These are phyloP conservation scores for Pachysandra terminalis DNA, from an alignment of 164 flowering plant species.

Conservation along the genomic window DNA sequence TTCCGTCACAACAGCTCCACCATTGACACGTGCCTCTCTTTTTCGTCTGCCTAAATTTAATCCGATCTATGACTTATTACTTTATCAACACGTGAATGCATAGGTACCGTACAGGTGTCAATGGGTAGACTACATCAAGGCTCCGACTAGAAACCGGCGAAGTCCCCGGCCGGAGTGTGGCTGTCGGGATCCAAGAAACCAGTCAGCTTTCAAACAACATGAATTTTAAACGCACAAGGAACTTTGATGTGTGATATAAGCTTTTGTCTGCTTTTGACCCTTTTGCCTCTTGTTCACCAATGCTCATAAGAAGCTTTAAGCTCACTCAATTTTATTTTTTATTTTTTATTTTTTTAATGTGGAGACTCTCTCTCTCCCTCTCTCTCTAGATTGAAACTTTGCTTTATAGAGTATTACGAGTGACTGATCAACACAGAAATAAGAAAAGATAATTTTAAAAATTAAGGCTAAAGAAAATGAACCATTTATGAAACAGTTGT, in stretches of 20 bases:
- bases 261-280: too few species aligned
- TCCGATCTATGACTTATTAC: not conserved
- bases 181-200: conserved; percentile 27
- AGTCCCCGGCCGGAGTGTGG: conserved; percentile 11
- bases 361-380: too few species aligned
- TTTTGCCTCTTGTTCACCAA: too few species aligned
- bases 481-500: conserved; percentile 13
- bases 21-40: conserved; percentile 23
- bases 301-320: not conserved
- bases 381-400: too few species aligned
- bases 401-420: too few species aligned
- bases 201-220: not conserved
- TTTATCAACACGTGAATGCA: not conserved
- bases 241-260: too few species aligned
- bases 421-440: too few species aligned
- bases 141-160: conserved; percentile 15
- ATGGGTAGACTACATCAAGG: conserved; percentile 12
- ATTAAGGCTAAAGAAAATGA: not conserved
- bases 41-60: too few species aligned
- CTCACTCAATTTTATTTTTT: too few species aligned
- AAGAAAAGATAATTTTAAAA: not conserved
- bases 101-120: conserved; percentile 15
- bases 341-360: too few species aligned
- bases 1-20: conserved; percentile 13
- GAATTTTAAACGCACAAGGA: not conserved